phyloP scores from a whole-genome alignment of 2,329 filamentous ascomycete genomes.

The Alternaria novae-zelandiae region DNA sequence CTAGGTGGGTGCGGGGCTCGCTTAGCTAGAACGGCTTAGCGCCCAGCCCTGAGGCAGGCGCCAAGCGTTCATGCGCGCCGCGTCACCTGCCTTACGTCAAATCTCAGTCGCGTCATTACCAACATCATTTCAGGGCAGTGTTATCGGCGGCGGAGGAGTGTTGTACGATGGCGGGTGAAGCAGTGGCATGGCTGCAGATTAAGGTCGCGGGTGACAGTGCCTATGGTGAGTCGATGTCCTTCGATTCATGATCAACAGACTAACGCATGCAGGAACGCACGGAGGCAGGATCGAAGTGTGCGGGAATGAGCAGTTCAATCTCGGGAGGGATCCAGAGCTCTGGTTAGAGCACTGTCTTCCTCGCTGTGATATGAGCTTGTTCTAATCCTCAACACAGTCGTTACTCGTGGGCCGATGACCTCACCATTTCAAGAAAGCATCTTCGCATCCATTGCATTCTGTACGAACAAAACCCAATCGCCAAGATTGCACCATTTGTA shows the following conservation, averaged over 20 bases:
- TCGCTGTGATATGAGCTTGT: conserved; percentile 6
- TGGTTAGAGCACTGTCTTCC: conserved; percentile 34
- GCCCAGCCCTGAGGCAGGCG: conserved; percentile 1
- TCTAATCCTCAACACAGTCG: conserved; percentile 33
- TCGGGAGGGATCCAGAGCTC: conserved; percentile 41
- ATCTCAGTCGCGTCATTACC: background rate
- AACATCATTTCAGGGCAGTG: background rate
- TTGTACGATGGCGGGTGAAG: conserved; percentile 31
- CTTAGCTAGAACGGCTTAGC: conserved; percentile 19
- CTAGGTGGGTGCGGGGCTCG: conserved; percentile 34
- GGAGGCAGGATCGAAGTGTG: conserved; percentile 36
- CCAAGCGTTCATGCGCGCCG: conserved; percentile 18
- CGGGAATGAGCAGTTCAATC: conserved; percentile 45
- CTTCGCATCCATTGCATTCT: conserved; percentile 55
- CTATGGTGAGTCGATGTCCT: conserved; percentile 21
- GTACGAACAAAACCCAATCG: conserved; percentile 49
- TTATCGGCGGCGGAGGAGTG: background rate
- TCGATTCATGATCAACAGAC: conserved; percentile 5
- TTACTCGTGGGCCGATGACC: conserved; percentile 38
- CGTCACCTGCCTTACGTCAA: conserved; percentile 9
- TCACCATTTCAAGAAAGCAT: conserved; percentile 54
- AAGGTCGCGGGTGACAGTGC: conserved; percentile 16
- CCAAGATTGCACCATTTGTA: conserved; percentile 52
- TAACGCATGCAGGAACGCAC: conserved; percentile 34
- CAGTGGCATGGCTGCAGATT: conserved; percentile 39